Base-by-base conservation (phyloP, 139 green algal species). In the Marvania coccoides region DNA sequence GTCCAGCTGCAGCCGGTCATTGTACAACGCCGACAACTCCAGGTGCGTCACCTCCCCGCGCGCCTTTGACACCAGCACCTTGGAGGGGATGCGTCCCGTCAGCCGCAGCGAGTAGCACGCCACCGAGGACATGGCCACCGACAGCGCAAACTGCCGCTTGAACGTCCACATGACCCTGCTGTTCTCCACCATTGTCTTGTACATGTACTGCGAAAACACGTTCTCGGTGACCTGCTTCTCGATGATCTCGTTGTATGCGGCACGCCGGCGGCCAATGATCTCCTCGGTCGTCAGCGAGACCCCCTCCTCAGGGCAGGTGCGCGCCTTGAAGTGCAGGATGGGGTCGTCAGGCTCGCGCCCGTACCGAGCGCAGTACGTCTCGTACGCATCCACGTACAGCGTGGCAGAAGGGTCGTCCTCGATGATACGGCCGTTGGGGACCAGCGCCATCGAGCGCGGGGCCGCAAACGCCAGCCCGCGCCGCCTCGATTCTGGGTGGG, bases 161-260 rank as follows among this genome's bases (percentile, higher is more conserved):
- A 99, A 97, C 19, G 78, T 82, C 87, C 87, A 97, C 58, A 98
- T 81, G 65, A 93, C 77, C 63, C 92, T 85, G 68, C 79, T 91
- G 60, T 72, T 73, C 36, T 73, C 89, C 15, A 89, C 85, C 74
- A 98, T 76, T 6, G 77, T 91, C 80, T 98, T 99, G 90, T 98
- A 98, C 67, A 97, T 89, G 71, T 87, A 97, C 85, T 96, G 89
- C 29, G 62, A 85, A 70, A 99, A 95, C 54, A 99, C 80, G 67
- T 94, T 97, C 68, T 98, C 91, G 33, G 61, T 88, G 6, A 98
- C 90, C 24, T 90, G 56, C 30, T 82, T 58, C 31, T 81, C 66
- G 34, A 85, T 72, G 24, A 87, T 69, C 26, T 77, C 64, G 31
- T 64, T 40, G 75, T 89, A 97, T 0, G 89, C 87, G 62, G 75